Evolutionary conservation across 495 filamentous ascomycete genomes (phyloP).

Genomic region (Neurospora sp.): DNA sequence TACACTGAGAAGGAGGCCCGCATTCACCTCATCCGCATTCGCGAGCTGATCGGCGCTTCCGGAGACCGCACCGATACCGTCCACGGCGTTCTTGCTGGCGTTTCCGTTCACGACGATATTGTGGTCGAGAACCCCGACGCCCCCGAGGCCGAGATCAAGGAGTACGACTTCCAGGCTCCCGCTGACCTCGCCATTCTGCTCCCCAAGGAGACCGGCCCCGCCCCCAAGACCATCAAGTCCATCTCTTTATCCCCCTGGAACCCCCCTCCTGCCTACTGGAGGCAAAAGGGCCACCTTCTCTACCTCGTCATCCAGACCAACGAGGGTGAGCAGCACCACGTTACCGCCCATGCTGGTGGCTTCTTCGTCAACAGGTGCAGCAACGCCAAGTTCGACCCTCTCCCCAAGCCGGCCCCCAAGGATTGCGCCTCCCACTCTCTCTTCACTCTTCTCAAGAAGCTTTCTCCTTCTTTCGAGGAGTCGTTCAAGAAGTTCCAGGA

Average conservation of each 20-base stretch:
- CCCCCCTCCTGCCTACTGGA: slow-evolving; percentile 81
- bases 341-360: slow-evolving; percentile 85
- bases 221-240: slow-evolving; percentile 81
- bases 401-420: slow-evolving; percentile 63
- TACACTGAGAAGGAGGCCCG: slow-evolving; percentile 98
- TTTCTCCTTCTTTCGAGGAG: slow-evolving; percentile 73
- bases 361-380: slow-evolving; percentile 95
- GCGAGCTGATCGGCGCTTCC: slow-evolving; percentile 87
- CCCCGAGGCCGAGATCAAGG: slow-evolving; percentile 40
- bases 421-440: slow-evolving; percentile 71
- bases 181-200: slow-evolving; percentile 61
- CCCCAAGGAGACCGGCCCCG: slow-evolving; percentile 48
- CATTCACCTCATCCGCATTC: slow-evolving; percentile 80
- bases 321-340: slow-evolving; percentile 86
- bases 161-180: slow-evolving; percentile 66
- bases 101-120: slow-evolving; percentile 77
- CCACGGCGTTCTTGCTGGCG: slow-evolving; percentile 79
- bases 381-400: slow-evolving; percentile 86
- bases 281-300: slow-evolving; percentile 85
- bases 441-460: slow-evolving; percentile 59
- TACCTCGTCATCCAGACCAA: slow-evolving; percentile 82
- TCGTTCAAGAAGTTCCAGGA: slow-evolving; percentile 70
- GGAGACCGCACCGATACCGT: slow-evolving; percentile 79
- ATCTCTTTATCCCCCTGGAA: slow-evolving; percentile 91
- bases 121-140: slow-evolving; percentile 24